These are phyloP conservation scores for Fusarium kyushuense DNA, from an alignment of 2,329 filamentous ascomycete species.

Conservation along the genomic window DNA sequence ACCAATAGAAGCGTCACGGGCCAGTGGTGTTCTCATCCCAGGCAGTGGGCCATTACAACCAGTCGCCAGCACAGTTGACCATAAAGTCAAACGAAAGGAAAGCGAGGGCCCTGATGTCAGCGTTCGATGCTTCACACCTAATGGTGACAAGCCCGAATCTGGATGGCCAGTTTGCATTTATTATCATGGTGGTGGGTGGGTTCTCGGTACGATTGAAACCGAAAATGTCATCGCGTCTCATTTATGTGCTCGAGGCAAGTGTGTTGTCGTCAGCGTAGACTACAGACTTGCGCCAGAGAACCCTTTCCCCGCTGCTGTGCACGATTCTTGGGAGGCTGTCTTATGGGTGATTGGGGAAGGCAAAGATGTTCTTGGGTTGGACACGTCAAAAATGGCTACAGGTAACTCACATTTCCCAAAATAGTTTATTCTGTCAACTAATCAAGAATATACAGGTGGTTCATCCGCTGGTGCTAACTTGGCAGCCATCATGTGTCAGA, in stretches of 20 bases:
- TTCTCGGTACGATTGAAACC: constrained; percentile 16
- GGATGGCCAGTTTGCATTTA: constrained; percentile 27
- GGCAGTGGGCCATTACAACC: constrained; percentile 7
- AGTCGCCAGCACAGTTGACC: neutral
- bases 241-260: neutral
- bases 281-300: constrained; percentile 13
- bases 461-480: constrained; percentile 22
- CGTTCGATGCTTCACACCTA: constrained; percentile 9
- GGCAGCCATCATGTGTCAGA: constrained; percentile 24
- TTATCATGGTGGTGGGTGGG: constrained; percentile 24
- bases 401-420: too few relatives aligned
- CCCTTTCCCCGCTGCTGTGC: constrained; percentile 11
- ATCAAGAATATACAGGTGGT: neutral
- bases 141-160: neutral
- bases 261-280: constrained; percentile 18
- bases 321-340: constrained; percentile 24
- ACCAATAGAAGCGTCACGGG: constrained; percentile 4
- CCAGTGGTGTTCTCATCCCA: neutral
- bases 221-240: constrained; percentile 25
- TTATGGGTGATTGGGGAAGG: neutral
- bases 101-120: constrained; percentile 7
- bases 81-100: constrained; percentile 9
- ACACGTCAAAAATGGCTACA: neutral
- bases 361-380: fast-evolving
- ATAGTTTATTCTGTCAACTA: too few relatives aligned